Conservation (phyloP, 345 rosid species). For the Arabidopsis arenosa region DNA sequence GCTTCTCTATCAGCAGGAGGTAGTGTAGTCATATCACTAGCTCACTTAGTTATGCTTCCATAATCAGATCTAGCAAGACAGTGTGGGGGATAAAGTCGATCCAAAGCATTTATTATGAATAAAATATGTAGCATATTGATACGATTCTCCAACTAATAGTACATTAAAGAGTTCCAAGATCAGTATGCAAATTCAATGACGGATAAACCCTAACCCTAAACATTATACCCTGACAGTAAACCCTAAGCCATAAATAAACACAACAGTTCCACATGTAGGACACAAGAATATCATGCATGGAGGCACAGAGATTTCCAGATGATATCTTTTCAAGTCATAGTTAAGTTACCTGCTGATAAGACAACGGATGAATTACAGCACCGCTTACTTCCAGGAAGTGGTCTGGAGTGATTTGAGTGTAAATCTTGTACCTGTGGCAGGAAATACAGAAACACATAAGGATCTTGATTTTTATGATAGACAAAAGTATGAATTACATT, state of each 20-base stretch:
- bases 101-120: background rate
- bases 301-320: background rate
- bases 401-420: slow-evolving; percentile 82
- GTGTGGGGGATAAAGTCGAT: slow-evolving; percentile 3
- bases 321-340: background rate
- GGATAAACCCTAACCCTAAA: slow-evolving; percentile 13
- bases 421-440: slow-evolving; percentile 87
- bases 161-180: background rate
- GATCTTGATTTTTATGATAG: slow-evolving; percentile 16
- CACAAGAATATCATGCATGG: slow-evolving; percentile 21
- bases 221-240: slow-evolving; percentile 13
- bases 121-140: slow-evolving; percentile 3
- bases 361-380: slow-evolving; percentile 87
- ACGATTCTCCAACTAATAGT: slow-evolving; percentile 14
- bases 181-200: slow-evolving; percentile 12
- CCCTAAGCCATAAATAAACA: slow-evolving; percentile 26
- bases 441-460: slow-evolving; percentile 28
- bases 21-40: slow-evolving; percentile 9
- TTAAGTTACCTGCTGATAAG: slow-evolving; percentile 90
- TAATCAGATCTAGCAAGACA: slow-evolving; percentile 12
- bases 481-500: slow-evolving; percentile 19
- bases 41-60: slow-evolving; percentile 10
- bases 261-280: slow-evolving; percentile 23
- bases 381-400: slow-evolving; percentile 95
- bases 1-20: slow-evolving; percentile 17